Base-by-base conservation (phyloP, 106 monocot species). In the Narthecium ossifragum region DNA sequence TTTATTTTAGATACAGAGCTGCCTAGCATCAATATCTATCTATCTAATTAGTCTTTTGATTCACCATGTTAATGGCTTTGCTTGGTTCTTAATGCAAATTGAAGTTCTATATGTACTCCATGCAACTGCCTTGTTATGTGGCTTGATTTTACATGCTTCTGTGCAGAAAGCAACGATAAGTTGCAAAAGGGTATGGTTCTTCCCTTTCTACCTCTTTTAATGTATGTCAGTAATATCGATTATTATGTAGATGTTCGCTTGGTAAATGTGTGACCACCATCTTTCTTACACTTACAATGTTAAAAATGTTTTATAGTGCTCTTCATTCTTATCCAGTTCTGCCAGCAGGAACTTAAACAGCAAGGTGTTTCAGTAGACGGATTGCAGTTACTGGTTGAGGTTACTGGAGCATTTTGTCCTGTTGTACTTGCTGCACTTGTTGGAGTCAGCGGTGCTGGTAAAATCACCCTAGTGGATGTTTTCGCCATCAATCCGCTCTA, bases 381-480 rank as follows among this genome's bases (percentile, higher is more conserved):
- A 57, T 73, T 96, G 31, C 96, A 96, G 57, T 64, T 96, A 43
- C 50, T 96, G 67, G 75, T 90, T 8, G 77, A 90, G 73, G 90
- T 96, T n/a, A 96, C 96, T 73, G 96, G 96, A 59, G 96, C 96
- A 66, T 96, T 90, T 68, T 74, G 90, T 58, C 96, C 96, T 48
- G 90, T 86, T 54, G 31, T 96, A 53, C 80, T 96, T 26, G 90
- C 96, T 55, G 96, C 96, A 60, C 75, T 96, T 63, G 96, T 96
- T 63, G 96, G 96, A 46, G 84, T 90, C n/a, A 96, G 90, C 72
- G 96, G 90, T 55, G 96, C 90, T 75, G 90, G 96, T 64, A 96
- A 96, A 86, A 96, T 90, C 40, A 96, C 96, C 15, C 76, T 96
- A 20, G 90, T 90, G 90, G 96, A 96, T 81, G 34, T 83, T 80